Evolutionary conservation across 306 rosid genomes (phyloP).

Genomic region (Fagus crenata): DNA sequence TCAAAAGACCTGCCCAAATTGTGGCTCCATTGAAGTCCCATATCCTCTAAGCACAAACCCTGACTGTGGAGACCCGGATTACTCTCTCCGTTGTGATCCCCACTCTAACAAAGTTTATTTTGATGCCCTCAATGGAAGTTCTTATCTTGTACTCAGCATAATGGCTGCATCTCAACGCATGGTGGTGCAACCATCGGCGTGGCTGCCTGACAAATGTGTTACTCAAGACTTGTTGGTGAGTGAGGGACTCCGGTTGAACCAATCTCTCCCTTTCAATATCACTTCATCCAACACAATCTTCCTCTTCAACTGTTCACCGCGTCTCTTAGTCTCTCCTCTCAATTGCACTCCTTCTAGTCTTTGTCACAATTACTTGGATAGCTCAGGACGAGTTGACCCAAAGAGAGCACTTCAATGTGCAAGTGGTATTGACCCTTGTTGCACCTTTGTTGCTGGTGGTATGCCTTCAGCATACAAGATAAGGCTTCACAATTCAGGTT

Average conservation of each 20-base stretch:
- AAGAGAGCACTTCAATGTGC: slow-evolving; percentile 56
- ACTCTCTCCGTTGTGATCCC: slow-evolving; percentile 66
- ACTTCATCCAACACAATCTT: slow-evolving; percentile 85
- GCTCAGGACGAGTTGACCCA: slow-evolving; percentile 56
- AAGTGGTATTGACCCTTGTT: slow-evolving; percentile 66
- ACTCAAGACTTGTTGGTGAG: slow-evolving; percentile 75
- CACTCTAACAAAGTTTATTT: slow-evolving; percentile 53
- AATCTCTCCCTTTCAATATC: slow-evolving; percentile 80
- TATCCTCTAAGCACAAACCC: slow-evolving; percentile 81
- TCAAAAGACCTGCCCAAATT: slow-evolving; percentile 70
- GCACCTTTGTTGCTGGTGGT: slow-evolving; percentile 85
- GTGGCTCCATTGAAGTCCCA: slow-evolving; percentile 70
- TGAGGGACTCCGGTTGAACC: slow-evolving; percentile 83
- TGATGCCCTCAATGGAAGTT: slow-evolving; percentile 67
- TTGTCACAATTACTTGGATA: slow-evolving; percentile 72
- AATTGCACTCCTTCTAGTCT: slow-evolving; percentile 85
- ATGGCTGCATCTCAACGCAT: slow-evolving; percentile 49
- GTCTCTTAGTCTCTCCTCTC: slow-evolving; percentile 83
- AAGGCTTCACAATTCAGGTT: slow-evolving; percentile 84
- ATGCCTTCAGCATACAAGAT: slow-evolving; percentile 88
- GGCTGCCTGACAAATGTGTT: slow-evolving; percentile 66
- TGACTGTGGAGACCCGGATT: slow-evolving; percentile 65
- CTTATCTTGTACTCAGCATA: slow-evolving; percentile 55
- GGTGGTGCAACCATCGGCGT: slow-evolving; percentile 75
- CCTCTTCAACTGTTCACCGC: slow-evolving; percentile 81